phyloP scores from a whole-genome alignment of 208 protist species.

The Trypanosoma cruzi region DNA sequence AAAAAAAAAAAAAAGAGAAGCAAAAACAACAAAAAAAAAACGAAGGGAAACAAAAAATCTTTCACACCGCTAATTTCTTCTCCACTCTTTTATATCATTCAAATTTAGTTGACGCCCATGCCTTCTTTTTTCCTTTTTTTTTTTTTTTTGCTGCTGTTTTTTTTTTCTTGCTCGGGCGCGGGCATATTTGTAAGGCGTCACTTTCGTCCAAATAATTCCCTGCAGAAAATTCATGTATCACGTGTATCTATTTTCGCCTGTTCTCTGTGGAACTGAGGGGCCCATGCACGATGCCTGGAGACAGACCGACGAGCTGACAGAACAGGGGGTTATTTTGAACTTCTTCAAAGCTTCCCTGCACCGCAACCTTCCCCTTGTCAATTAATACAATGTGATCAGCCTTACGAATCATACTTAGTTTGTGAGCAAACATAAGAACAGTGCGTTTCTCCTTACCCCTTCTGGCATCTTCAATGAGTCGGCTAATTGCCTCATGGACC shows the following conservation, averaged over 20 bases:
- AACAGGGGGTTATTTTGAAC: slow-evolving; percentile 62
- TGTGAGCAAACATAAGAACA: slow-evolving; percentile 90
- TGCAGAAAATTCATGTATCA: slow-evolving; percentile 1
- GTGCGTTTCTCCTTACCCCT: slow-evolving; percentile 54
- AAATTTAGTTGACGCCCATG: background rate
- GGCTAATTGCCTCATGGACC: slow-evolving; percentile 85
- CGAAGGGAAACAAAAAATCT: background rate
- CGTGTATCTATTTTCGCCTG: slow-evolving; percentile 1
- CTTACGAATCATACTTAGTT: slow-evolving; percentile 87
- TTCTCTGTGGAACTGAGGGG: background rate
- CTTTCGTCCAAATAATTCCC: slow-evolving; percentile 1
- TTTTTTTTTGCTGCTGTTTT: slow-evolving; percentile 1
- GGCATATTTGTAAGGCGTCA: background rate
- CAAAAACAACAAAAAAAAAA: background rate
- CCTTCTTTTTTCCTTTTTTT: slow-evolving; percentile 14
- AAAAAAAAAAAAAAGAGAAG: background rate
- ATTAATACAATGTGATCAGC: slow-evolving; percentile 90
- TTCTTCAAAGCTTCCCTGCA: slow-evolving; percentile 76
- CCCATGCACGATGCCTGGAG: background rate
- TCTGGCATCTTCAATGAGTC: slow-evolving; percentile 72
- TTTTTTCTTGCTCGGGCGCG: no score
- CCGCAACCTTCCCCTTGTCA: slow-evolving; percentile 71
- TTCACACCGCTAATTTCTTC: background rate
- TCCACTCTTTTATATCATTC: background rate
- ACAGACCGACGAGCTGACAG: slow-evolving; percentile 64